Evolutionary conservation across 2,329 filamentous ascomycete species (phyloP), one percentile per base, ranked within the genome.

Genomic region (Nemania bipapillata): DNA sequence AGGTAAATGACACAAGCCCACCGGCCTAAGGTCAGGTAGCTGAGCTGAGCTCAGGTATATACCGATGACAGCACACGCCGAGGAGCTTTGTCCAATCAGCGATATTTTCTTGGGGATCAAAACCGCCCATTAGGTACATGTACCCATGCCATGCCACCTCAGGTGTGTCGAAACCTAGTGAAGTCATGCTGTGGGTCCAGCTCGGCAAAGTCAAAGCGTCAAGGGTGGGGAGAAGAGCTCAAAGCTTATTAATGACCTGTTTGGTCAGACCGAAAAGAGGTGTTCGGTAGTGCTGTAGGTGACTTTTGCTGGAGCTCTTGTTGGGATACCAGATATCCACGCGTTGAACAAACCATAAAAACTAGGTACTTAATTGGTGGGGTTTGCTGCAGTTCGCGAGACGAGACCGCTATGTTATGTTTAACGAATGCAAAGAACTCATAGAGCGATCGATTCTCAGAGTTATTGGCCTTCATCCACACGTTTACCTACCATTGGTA

Each of bases 261-360:
- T 8, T 42, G 5, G 63, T 66, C 58, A 62, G 57, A 62, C 64
- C 45, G 58, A 62, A 37, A 20, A 37, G 49, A 65, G n/a, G 4
- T 26, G 2, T 9, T 45, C 37, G 37, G 37, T 40, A 40, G 9
- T 40, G 9, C 37, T 40, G 37, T 3, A 40, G 15, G 9, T 12
- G n/a, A n/a, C n/a, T n/a, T n/a, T 12, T 40, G 37, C 9, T 40
- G 15, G 37, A 40, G 37, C 37, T 40, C 37, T 12, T 5, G 9
- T 12, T 40, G 9, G 9, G 15, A 40, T 3, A 40, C 15, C 9
- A 12, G 9, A 4, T 17, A 12, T 17, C 5, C 5, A 17, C 3
- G 40, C 5, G 40, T n/a, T 4, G 15, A 17, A 15, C 15, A 45
- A n/a, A 15, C 12, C 40, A n/a, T n/a, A 12, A 45, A 45, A 45